Evolutionary conservation across 768 basidiomycete genomes (phyloP).

Genomic region (Gelatoporia subvermispora): DNA sequence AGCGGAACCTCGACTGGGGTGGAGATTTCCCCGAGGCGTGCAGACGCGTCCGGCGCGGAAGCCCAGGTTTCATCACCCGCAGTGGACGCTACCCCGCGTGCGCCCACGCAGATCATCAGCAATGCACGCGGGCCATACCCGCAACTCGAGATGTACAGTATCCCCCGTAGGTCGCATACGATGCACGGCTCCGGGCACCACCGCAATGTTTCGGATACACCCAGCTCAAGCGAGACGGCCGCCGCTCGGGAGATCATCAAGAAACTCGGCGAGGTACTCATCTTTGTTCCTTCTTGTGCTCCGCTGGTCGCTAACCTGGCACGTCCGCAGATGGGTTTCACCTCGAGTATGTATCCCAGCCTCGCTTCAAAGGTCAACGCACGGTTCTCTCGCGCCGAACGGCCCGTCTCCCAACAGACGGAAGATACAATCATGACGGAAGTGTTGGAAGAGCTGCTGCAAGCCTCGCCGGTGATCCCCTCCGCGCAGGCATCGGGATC

Average conservation of each 20-base stretch:
- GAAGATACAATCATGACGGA: constrained; percentile 24
- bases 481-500: constrained; percentile 10
- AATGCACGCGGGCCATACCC: constrained; percentile 58
- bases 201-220: constrained; percentile 33
- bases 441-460: constrained; percentile 23
- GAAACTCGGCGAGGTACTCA: constrained; percentile 60
- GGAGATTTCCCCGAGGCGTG: constrained; percentile 7
- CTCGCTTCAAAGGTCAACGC: constrained; percentile 42
- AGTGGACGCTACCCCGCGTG: not conserved
- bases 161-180: constrained; percentile 47
- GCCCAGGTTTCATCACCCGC: constrained; percentile 3
- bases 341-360: constrained; percentile 49
- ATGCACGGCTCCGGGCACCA: constrained; percentile 16
- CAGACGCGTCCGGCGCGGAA: not conserved
- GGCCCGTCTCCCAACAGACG: constrained; percentile 10
- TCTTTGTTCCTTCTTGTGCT: not conserved
- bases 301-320: constrained; percentile 1
- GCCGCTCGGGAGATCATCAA: constrained; percentile 42
- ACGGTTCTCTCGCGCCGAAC: constrained; percentile 12
- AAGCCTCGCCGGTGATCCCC: constrained; percentile 4
- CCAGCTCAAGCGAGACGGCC: constrained; percentile 29
- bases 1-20: not conserved
- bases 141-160: constrained; percentile 56
- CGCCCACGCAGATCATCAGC: constrained; percentile 48
- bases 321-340: constrained; percentile 66